phyloP scores from a whole-genome alignment of 2,329 filamentous ascomycete genomes.

The Lecanicillium sp. region DNA sequence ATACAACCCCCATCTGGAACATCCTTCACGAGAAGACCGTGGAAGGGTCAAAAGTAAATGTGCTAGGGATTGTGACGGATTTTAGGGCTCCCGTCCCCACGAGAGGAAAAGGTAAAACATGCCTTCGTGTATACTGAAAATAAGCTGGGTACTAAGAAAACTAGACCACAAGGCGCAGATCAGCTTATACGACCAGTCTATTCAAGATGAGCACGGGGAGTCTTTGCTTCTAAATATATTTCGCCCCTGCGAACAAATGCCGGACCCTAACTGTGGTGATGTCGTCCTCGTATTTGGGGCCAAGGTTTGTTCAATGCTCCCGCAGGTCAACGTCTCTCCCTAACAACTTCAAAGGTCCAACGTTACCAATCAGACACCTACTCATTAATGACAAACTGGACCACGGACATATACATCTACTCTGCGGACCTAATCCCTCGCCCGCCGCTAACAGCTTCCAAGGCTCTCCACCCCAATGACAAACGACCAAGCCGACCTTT shows the following conservation, averaged over 20 bases:
- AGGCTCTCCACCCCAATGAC: slow-evolving; percentile 16
- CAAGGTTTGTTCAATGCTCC: slow-evolving; percentile 42
- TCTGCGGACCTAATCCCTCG: slow-evolving; percentile 28
- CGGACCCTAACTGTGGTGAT: slow-evolving; percentile 32
- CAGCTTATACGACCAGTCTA: slow-evolving; percentile 50
- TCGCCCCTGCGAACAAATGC: slow-evolving; percentile 38
- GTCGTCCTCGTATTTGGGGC: slow-evolving; percentile 38
- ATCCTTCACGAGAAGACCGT: slow-evolving; percentile 32
- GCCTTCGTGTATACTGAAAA: no score
- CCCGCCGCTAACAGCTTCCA: slow-evolving; percentile 27
- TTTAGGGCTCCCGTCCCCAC: slow-evolving; percentile 44
- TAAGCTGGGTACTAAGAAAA: no score
- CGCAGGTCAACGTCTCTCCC: not conserved
- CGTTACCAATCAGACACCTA: slow-evolving; percentile 16
- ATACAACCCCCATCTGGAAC: slow-evolving; percentile 22
- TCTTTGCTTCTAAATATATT: slow-evolving; percentile 52
- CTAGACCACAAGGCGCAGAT: slow-evolving; percentile 55
- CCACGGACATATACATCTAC: slow-evolving; percentile 23
- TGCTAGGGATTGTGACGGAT: slow-evolving; percentile 67
- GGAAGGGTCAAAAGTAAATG: slow-evolving; percentile 33
- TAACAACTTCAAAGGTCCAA: slow-evolving; percentile 34
- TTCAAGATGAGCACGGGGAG: slow-evolving; percentile 31
- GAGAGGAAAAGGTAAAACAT: slow-evolving; percentile 37
- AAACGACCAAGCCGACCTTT: slow-evolving; percentile 14
- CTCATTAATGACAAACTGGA: slow-evolving; percentile 35